These are phyloP conservation scores for Plasmodium yoelii DNA, from an alignment of 169 alveolate genomes.

Conservation along the genomic window DNA sequence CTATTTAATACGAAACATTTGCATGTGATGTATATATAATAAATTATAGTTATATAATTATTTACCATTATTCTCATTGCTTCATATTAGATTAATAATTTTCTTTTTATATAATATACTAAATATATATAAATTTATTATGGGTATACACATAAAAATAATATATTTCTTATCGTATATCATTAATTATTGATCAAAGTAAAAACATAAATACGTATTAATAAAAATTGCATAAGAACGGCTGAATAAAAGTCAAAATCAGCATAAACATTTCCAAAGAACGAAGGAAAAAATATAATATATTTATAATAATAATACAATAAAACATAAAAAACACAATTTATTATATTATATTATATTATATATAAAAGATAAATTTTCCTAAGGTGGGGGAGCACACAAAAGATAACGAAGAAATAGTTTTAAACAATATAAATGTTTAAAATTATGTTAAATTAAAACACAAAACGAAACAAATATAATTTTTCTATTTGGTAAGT, in stretches of 20 bases:
- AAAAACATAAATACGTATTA: slow-evolving; percentile 24
- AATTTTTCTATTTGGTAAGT: slow-evolving; percentile 14
- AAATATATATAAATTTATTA: neutral
- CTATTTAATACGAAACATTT: slow-evolving; percentile 18
- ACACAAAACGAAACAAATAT: slow-evolving; percentile 42
- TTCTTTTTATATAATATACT: slow-evolving; percentile 20
- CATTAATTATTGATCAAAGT: slow-evolving; percentile 36
- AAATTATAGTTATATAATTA: neutral
- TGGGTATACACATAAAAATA: slow-evolving; percentile 42
- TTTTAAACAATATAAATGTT: slow-evolving; percentile 52
- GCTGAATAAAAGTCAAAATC: slow-evolving; percentile 54
- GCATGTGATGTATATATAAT: slow-evolving; percentile 46
- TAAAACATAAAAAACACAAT: neutral
- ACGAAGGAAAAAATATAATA: slow-evolving; percentile 1
- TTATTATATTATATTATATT: too few relatives aligned
- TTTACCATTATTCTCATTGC: slow-evolving; percentile 26
- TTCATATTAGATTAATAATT: slow-evolving; percentile 21
- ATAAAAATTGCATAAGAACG: slow-evolving; percentile 56
- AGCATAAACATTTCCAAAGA: slow-evolving; percentile 17
- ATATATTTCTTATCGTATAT: slow-evolving; percentile 27
- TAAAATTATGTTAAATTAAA: slow-evolving; percentile 72
- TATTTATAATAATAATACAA: neutral
- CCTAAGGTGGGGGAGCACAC: slow-evolving; percentile 23
- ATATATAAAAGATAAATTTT: slow-evolving; percentile 6
- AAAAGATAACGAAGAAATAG: slow-evolving; percentile 29